A percentile compares a stretch with the other conserved stretches of the same genome.
Evolutionary conservation across 225 moss, liverwort and hornwort species (phyloP).

Genomic region (Neckera pumila): DNA sequence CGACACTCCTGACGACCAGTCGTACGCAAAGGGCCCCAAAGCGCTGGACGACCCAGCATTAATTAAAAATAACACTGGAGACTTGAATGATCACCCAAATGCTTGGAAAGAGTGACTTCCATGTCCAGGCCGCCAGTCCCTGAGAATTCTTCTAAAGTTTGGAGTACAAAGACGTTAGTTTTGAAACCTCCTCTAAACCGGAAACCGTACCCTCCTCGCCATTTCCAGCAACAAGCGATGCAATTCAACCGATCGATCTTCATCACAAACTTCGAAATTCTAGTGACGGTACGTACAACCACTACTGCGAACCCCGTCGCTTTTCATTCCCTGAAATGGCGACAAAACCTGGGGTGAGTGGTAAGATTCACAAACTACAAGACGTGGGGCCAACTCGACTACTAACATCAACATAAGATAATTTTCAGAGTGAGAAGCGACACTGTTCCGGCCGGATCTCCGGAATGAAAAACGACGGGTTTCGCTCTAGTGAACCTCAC

Average conservation of each 20-base stretch:
- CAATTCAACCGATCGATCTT: not conserved
- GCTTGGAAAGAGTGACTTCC: not conserved
- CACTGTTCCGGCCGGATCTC: too few species aligned
- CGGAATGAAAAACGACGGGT: too few species aligned
- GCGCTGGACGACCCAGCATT: not conserved
- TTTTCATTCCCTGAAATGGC: too few species aligned
- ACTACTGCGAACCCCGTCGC: too few species aligned
- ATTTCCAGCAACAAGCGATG: not conserved
- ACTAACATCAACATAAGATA: too few species aligned
- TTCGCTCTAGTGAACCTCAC: too few species aligned
- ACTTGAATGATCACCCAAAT: not conserved
- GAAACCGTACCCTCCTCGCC: not conserved
- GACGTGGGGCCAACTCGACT: too few species aligned
- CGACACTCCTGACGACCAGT: not conserved
- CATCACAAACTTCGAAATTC: not conserved
- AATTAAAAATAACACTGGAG: not conserved
- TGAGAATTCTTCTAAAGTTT: not conserved
- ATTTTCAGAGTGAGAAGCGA: too few species aligned
- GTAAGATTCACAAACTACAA: too few species aligned
- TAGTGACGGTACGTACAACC: too few species aligned
- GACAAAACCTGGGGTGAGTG: too few species aligned
- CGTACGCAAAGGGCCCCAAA: not conserved
- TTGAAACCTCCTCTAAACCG: not conserved
- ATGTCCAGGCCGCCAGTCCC: not conserved
- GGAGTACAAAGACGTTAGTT: not conserved